Base-by-base conservation (phyloP, 352 stramenopile species). In the Pythium pectinolyticum region DNA sequence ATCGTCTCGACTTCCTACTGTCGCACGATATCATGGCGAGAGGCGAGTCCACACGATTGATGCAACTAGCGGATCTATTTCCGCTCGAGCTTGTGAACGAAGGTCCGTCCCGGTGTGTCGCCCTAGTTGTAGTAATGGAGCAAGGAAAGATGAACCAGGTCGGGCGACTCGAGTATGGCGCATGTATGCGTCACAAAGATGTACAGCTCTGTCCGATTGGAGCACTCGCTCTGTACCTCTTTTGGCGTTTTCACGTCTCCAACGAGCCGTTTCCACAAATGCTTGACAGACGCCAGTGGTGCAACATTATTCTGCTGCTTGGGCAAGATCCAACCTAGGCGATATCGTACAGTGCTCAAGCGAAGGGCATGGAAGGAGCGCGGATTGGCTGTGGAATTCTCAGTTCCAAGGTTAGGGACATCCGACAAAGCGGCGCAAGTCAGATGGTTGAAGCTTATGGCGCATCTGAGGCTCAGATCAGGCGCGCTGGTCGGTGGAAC, bases 101-200 rank as follows among this genome's bases (percentile, higher is more conserved):
- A 46, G 55, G 31, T 1, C 40, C 55, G 15, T 31, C 40, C 2
- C 17, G 1, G 3, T 62, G 55, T 20, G 2, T 62, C 14, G 55
- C 43, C 10, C 9, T n/a, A 3, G 35, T 62, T 30, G 55, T 35
- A 6, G 50, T 53, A 9, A 46, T 62, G 41, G 41, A 62, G 20
- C 41, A 62, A 46, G 28, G 55, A 1, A 62, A 54, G n/a, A 34
- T 25, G n/a, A 62, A 62, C 22, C 55, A 62, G 30, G 32, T 35
- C 22, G 55, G 55, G 5, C 40, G 41, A 10, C 37, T 62, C n/a
- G 35, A 41, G 5, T 41, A 41, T 17, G 35, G 35, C 35, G 35
- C 12, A 3, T 41, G 4, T 17, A 41, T 41, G 4, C 35, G 35
- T 17, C 35, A 41, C 35, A 5, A 15, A 17, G 35, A 41, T 17